Percentiles rank a stretch among this genome's conserved stretches.
phyloP scores from a whole-genome alignment of 2,329 filamentous ascomycete species.

The Verticillium isaacii region DNA sequence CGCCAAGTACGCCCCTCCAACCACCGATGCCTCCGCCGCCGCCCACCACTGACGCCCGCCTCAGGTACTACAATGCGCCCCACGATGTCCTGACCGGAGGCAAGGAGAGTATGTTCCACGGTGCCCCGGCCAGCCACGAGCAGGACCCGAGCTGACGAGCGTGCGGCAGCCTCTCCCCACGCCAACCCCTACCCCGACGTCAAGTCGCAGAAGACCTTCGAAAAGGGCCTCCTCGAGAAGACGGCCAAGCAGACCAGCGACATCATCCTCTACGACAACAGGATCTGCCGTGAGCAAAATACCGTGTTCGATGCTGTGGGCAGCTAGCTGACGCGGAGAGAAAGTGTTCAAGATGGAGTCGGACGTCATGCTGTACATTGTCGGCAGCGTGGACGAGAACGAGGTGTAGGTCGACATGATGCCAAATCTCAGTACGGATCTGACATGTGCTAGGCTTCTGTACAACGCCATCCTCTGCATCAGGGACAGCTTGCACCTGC shows the following conservation, averaged over 20 bases:
- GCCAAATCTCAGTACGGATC: background rate
- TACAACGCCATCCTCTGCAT: conserved; percentile 94
- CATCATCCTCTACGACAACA: conserved; percentile 96
- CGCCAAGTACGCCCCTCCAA: conserved; percentile 72
- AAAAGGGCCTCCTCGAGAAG: conserved; percentile 93
- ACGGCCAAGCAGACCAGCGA: conserved; percentile 93
- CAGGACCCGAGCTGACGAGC: background rate
- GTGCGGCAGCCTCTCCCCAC: background rate
- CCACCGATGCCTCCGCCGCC: conserved; percentile 51
- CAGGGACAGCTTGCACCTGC: conserved; percentile 80
- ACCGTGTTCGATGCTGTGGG: conserved; percentile 39
- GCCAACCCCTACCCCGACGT: conserved; percentile 76
- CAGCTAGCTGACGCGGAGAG: conserved; percentile 19
- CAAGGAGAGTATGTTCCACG: conserved; percentile 13
- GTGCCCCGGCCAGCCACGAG: background rate
- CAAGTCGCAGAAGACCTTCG: conserved; percentile 93
- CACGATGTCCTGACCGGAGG: conserved; percentile 31
- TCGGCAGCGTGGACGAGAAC: conserved; percentile 89
- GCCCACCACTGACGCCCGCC: conserved; percentile 14
- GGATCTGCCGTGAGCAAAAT: conserved; percentile 43
- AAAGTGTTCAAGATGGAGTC: conserved; percentile 84
- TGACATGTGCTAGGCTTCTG: conserved; percentile 45
- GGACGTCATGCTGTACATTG: conserved; percentile 93
- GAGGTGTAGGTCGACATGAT: conserved; percentile 53
- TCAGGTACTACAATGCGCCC: conserved; percentile 36